phyloP scores from a whole-genome alignment of 1,284 basidiomycete genomes.

The Microbotryum violaceum region DNA sequence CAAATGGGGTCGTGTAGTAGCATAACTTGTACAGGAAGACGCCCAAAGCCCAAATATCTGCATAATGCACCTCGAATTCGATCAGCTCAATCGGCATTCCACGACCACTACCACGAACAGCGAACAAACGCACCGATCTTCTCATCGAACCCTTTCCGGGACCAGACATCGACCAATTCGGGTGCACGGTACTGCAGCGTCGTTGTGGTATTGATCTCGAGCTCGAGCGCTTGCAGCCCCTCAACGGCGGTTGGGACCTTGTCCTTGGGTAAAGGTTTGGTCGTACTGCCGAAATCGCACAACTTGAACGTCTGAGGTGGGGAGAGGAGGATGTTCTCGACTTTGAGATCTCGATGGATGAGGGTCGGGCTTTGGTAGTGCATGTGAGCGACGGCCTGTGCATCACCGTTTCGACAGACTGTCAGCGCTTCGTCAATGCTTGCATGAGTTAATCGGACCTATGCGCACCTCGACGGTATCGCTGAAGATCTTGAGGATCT shows the following conservation, averaged over 20 bases:
- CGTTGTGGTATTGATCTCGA: conserved; percentile 63
- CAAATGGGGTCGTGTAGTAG: conserved; percentile 93
- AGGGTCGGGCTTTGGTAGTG: conserved; percentile 83
- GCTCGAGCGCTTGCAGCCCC: conserved; percentile 73
- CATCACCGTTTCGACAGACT: too few species aligned
- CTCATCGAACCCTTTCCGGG: conserved; percentile 74
- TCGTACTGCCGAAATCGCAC: conserved; percentile 95
- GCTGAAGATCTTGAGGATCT: conserved; percentile 90
- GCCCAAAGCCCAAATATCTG: conserved; percentile 68
- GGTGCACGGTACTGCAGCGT: conserved; percentile 59
- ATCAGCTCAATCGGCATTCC: not conserved
- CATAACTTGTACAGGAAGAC: conserved; percentile 75
- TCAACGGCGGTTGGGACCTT: conserved; percentile 25
- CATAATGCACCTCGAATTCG: not conserved
- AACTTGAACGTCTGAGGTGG: conserved; percentile 76
- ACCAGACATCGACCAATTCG: conserved; percentile 92
- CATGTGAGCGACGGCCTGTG: conserved; percentile 76
- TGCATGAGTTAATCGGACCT: not conserved
- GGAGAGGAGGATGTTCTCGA: conserved; percentile 89
- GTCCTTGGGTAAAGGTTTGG: conserved; percentile 53
- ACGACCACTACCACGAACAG: too few species aligned
- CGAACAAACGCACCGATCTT: conserved; percentile 54
- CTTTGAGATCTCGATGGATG: conserved; percentile 95
- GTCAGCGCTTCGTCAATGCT: too few species aligned
- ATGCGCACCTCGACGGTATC: conserved; percentile 60